Conservation (phyloP, 2,329 filamentous ascomycete species). For the Fonsecaea monophora region DNA sequence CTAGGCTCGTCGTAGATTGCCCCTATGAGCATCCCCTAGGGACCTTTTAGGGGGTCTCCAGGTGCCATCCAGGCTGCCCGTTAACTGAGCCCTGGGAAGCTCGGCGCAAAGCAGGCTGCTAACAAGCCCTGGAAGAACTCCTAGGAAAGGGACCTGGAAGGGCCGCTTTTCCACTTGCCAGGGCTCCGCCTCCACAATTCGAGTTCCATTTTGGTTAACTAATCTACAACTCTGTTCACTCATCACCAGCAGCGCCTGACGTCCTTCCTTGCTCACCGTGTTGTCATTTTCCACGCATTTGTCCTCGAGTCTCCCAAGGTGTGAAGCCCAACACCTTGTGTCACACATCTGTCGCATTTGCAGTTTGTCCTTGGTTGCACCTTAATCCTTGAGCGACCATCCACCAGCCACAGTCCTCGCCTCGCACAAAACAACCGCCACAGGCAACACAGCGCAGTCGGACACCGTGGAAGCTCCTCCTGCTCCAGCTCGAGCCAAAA, state of each 20-base stretch:
- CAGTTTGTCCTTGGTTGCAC: not conserved
- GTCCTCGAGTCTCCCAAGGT: not conserved
- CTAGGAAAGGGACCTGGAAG: not conserved
- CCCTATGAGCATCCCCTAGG: not conserved
- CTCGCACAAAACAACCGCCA: slow-evolving; percentile 1
- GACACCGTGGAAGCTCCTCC: slow-evolving; percentile 4
- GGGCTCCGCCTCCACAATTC: slow-evolving; percentile 4
- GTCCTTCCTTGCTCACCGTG: slow-evolving; percentile 4
- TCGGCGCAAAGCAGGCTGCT: not conserved
- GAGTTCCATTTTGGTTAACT: slow-evolving; percentile 3
- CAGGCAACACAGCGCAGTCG: slow-evolving; percentile 10
- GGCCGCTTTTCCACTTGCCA: not conserved
- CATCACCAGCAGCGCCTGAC: slow-evolving; percentile 6
- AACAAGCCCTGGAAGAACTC: not conserved
- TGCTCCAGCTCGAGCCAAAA: not conserved
- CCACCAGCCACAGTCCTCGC: not conserved
- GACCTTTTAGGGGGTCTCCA: not conserved
- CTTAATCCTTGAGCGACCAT: slow-evolving; percentile 2
- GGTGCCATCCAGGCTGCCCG: not conserved
- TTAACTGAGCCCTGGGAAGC: slow-evolving; percentile 1
- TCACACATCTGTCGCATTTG: not conserved
- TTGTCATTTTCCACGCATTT: slow-evolving; percentile 2
- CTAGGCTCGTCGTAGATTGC: slow-evolving; percentile 12
- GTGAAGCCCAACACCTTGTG: not conserved
- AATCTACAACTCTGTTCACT: slow-evolving; percentile 18